Base-by-base conservation (phyloP, 192 early-diverging fungal genomes). In the Thoreauomyces humboldtii region DNA sequence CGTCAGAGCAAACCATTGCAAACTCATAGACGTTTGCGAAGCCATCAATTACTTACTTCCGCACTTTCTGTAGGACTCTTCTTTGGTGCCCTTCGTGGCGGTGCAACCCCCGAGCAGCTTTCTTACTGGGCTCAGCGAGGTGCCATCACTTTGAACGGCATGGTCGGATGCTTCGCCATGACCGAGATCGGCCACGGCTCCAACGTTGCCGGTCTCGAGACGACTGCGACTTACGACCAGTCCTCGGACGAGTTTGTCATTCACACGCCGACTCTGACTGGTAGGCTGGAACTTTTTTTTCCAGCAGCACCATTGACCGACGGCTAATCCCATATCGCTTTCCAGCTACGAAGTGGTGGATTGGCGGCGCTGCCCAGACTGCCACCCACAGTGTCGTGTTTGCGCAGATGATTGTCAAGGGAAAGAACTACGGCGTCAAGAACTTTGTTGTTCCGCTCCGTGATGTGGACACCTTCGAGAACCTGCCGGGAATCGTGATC, bases 301-400 rank as follows among this genome's bases (percentile, higher is more conserved):
- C n/a, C n/a, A n/a, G n/a, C n/a, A n/a, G n/a, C n/a, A n/a, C n/a
- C n/a, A n/a, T n/a, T n/a, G n/a, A n/a, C n/a, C n/a, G n/a, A n/a
- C n/a, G n/a, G n/a, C n/a, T n/a, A n/a, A n/a, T n/a, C n/a, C n/a
- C n/a, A n/a, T n/a, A 41, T 44, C 9, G 24, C 25, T 17, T 21
- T 19, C 87, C 86, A 9, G 86, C 90, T 29, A 96, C 92, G 42
- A 94, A 96, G 76, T 96, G 93, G 93, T 96, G 93, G 93, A 96
- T 96, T 71, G 93, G 93, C 64, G 91, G 91, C 54, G 93, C 93
- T 15, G 93, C 92, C n/a, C 90, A 92, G 65, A 88, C 88, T 9
- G 91, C 91, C 35, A 92, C 91, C 1, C 87, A 92, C 88, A 90
- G 83, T 35, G 80, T 87, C 17, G 87, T 91, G 7, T 93, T 91